These are phyloP conservation scores for Chytriomyces confervae DNA, from an alignment of 192 early-diverging fungal genomes.

Conservation along the genomic window DNA sequence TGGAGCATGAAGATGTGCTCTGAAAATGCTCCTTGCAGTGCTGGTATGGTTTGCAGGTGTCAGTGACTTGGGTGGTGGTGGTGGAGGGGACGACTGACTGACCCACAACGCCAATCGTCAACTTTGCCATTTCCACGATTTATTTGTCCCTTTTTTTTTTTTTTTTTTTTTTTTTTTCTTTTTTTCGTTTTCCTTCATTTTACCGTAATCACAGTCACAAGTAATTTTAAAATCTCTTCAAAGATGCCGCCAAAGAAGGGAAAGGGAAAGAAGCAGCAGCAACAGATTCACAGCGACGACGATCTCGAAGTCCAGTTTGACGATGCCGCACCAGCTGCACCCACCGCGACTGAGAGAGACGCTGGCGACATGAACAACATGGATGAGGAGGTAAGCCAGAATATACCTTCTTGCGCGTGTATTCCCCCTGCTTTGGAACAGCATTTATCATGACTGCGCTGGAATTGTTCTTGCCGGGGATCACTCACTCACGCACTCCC, in stretches of 20 bases:
- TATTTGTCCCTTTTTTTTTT: not conserved
- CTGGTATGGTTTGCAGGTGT: conserved; percentile 38
- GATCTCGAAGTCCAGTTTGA: conserved; percentile 47
- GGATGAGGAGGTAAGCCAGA: conserved; percentile 50
- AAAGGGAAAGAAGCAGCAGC: conserved; percentile 19
- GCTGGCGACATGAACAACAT: conserved; percentile 36
- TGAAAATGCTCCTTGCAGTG: conserved; percentile 95
- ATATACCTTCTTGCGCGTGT: not conserved
- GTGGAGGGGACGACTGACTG: not conserved
- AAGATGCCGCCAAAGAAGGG: conserved; percentile 38
- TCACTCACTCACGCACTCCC: no score
- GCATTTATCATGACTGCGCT: no score
- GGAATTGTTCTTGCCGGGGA: no score
- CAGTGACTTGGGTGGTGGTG: not conserved
- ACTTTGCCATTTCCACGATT: not conserved
- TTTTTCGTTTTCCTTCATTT: conserved; percentile 14
- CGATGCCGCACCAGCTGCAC: conserved; percentile 39
- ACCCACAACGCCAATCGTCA: conserved; percentile 26
- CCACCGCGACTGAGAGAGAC: conserved; percentile 33
- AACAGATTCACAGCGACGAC: conserved; percentile 48
- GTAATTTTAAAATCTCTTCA: not conserved
- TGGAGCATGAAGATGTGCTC: conserved; percentile 89
- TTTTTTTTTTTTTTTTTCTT: not conserved
- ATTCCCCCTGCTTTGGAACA: not conserved
- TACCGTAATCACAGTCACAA: not conserved